These are phyloP conservation scores for Pinus albicaulis DNA, from an alignment of 75 land plant genomes.

Conservation along the genomic window DNA sequence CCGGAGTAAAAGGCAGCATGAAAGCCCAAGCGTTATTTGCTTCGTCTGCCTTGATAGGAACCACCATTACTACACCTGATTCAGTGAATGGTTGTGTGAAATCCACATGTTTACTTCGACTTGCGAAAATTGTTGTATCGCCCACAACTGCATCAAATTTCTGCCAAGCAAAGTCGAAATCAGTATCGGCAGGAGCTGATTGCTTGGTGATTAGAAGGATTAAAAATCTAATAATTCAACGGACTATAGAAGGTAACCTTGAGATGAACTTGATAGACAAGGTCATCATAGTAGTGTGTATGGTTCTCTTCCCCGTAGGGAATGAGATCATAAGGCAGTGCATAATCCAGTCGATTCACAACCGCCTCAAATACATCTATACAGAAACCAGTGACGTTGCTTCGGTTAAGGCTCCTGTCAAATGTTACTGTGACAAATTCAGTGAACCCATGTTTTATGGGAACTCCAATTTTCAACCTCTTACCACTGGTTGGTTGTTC, in stretches of 20 bases:
- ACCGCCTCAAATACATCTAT: conserved; percentile 37
- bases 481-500: conserved; percentile 22
- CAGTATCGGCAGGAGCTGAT: not conserved
- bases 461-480: conserved; percentile 29
- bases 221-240: too few species aligned
- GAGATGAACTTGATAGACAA: conserved; percentile 7
- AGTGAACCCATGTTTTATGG: conserved; percentile 26
- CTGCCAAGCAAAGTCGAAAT: conserved; percentile 21
- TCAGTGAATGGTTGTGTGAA: conserved; percentile 81
- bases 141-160: conserved; percentile 77
- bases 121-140: conserved; percentile 60
- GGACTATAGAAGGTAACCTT: conserved; percentile 9
- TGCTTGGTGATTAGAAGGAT: too few species aligned
- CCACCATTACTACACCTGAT: conserved; percentile 61
- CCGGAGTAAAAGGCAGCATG: conserved; percentile 39
- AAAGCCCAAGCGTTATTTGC: conserved; percentile 48
- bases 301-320: not conserved
- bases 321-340: conserved; percentile 18
- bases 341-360: conserved; percentile 24
- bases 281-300: conserved; percentile 7
- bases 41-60: conserved; percentile 32
- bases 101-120: conserved; percentile 63
- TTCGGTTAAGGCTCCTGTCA: not conserved
- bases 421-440: conserved; percentile 24
- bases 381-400: conserved; percentile 18